Conservation (phyloP, 108 stramenopile species). For the Fragilariopsis cylindrus region DNA sequence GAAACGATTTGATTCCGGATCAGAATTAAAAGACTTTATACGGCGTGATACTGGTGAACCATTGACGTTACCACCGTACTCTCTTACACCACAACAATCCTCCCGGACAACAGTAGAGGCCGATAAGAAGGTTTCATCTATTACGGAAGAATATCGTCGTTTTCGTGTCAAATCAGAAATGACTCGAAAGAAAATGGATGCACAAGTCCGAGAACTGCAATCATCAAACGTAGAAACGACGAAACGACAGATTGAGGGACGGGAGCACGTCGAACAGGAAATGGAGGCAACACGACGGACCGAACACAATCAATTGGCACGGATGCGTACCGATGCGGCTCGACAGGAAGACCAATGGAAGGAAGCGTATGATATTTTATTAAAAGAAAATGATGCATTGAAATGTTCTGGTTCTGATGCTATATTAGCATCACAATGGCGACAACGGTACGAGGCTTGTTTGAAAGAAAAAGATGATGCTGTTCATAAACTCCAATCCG, state of each 20-base stretch:
- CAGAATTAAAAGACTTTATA: conserved; percentile 74
- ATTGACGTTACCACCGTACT: conserved; percentile 71
- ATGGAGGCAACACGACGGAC: conserved; percentile 9
- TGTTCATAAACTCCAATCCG: conserved; percentile 58
- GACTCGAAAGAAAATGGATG: conserved; percentile 75
- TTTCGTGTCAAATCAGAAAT: conserved; percentile 87
- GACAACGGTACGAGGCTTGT: conserved; percentile 87
- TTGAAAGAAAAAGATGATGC: conserved; percentile 81
- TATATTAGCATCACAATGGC: conserved; percentile 89
- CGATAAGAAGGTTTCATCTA: conserved; percentile 51
- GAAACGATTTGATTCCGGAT: conserved; percentile 73
- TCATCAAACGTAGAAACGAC: conserved; percentile 68
- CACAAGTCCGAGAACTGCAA: conserved; percentile 78
- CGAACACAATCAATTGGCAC: conserved; percentile 51
- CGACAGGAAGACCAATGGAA: conserved; percentile 89
- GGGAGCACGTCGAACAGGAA: conserved; percentile 33
- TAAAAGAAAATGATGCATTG: conserved; percentile 82
- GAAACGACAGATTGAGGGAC: conserved; percentile 69
- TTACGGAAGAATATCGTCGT: conserved; percentile 84
- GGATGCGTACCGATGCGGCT: conserved; percentile 57
- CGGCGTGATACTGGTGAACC: conserved; percentile 88
- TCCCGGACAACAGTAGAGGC: conserved; percentile 59
- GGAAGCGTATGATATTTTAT: conserved; percentile 79
- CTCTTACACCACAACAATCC: conserved; percentile 82
- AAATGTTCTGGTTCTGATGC: conserved; percentile 88